Conservation (phyloP, 1,139 yeast species). For the Lodderomyces metapsilosis region DNA sequence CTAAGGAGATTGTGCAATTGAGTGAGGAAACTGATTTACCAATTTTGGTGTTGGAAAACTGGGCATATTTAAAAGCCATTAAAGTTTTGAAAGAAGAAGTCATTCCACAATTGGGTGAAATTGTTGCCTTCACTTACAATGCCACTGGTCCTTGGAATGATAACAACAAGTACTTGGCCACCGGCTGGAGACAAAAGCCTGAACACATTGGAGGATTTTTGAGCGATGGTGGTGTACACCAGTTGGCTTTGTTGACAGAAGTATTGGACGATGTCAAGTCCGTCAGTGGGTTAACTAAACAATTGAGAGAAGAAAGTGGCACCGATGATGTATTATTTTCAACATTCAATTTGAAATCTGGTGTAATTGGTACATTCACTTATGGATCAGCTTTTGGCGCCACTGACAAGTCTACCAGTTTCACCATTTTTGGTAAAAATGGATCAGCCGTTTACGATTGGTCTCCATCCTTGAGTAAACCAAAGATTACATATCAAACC, state of each 20-base stretch:
- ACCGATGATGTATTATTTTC: slow-evolving; percentile 78
- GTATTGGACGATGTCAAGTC: slow-evolving; percentile 73
- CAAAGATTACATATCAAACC: slow-evolving; percentile 48
- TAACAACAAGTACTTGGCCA: slow-evolving; percentile 61
- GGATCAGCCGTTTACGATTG: slow-evolving; percentile 72
- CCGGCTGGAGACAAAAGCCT: slow-evolving; percentile 85
- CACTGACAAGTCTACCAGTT: slow-evolving; percentile 61
- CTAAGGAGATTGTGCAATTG: slow-evolving; percentile 69
- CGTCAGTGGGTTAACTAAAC: slow-evolving; percentile 72
- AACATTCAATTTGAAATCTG: slow-evolving; percentile 57
- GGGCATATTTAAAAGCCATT: slow-evolving; percentile 68
- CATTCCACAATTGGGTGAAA: slow-evolving; percentile 69
- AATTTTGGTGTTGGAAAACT: slow-evolving; percentile 78
- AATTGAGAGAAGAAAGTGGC: slow-evolving; percentile 73
- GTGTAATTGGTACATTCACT: slow-evolving; percentile 81
- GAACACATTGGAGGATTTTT: slow-evolving; percentile 89
- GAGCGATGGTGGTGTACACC: slow-evolving; percentile 96
- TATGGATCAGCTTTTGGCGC: slow-evolving; percentile 93
- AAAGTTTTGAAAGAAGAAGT: slow-evolving; percentile 48
- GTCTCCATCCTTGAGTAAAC: slow-evolving; percentile 48
- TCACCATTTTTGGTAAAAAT: slow-evolving; percentile 71
- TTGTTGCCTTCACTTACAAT: slow-evolving; percentile 73
- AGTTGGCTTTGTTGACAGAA: slow-evolving; percentile 78
- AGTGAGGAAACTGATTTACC: slow-evolving; percentile 62
- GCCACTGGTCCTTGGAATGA: slow-evolving; percentile 79